A percentile compares a stretch with the other conserved stretches of the same genome.
phyloP scores from a whole-genome alignment of 306 rosid species.

The Phaseolus lunatus region DNA sequence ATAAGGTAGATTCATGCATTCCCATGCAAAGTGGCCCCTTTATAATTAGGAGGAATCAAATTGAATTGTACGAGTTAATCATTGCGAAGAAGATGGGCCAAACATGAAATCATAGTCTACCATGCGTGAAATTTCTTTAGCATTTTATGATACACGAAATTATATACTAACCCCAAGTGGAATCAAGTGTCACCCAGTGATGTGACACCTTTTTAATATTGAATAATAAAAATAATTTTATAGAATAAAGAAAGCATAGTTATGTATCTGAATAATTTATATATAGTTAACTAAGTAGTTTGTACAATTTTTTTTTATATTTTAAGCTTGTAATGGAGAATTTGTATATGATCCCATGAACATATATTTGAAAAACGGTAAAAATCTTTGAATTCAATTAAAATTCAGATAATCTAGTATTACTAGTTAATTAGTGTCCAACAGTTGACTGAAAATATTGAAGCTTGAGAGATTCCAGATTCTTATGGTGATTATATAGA shows the following conservation, averaged over 20 bases:
- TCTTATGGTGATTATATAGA: too few species aligned
- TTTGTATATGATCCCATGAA: too few species aligned
- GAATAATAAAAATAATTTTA: background rate
- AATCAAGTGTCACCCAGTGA: background rate
- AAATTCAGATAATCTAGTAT: too few species aligned
- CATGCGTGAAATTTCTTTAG: conserved; percentile 4
- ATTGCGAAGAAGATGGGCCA: background rate
- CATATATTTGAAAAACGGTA: too few species aligned
- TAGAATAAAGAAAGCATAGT: background rate
- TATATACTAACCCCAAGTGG: background rate
- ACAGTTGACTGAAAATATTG: too few species aligned
- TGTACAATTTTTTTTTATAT: background rate
- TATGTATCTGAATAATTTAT: background rate
- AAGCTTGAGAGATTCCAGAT: too few species aligned
- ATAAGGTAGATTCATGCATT: conserved; percentile 1
- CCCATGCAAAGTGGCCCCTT: conserved; percentile 18
- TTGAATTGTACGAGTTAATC: background rate
- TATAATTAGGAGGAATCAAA: background rate
- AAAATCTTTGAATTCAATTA: too few species aligned
- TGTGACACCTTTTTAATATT: background rate
- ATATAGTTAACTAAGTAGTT: background rate
- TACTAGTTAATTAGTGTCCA: too few species aligned
- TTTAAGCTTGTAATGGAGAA: too few species aligned
- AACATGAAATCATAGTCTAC: background rate
- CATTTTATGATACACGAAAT: background rate